Evolutionary conservation across 2,329 filamentous ascomycete species (phyloP), one percentile per base, ranked within the genome.

Genomic region (Leptographium radiaticola): DNA sequence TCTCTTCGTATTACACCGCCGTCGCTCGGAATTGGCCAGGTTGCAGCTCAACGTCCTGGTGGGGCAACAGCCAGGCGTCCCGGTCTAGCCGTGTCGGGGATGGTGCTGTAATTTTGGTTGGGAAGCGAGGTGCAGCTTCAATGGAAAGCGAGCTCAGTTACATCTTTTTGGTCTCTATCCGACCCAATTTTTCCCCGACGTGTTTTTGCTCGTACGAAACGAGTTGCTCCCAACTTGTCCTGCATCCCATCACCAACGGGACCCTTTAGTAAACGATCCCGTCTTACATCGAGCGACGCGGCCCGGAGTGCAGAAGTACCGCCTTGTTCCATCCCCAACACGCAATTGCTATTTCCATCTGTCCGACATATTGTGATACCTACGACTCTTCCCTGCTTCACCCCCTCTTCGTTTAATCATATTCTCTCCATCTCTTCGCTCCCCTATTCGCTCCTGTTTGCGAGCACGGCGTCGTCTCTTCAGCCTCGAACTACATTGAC

Each of bases 31-130:
- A 36, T 34, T 36, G 33, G 33, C n/a, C n/a, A 33, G 25, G 44
- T 39, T 51, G 50, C 53, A 51, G 43, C 55, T 55, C 58, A 58
- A 58, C 48, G 48, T 39, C 34, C 48, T 16, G 51, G 55, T 51
- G 55, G 55, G 55, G 44, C 43, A 51, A 50, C 53, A 42, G 34
- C 49, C 40, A 48, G 25, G 42, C 1, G 31, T 13, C 18, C 11
- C 9, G 6, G 18, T 8, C 51, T 53, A 53, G 44, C 38, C 45
- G 12, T 12, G 12, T 33, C 6, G 7, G 31, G 44, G 12, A 16
- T 49, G 49, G 51, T 10, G 18, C 11, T 4, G 4, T 20, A 36
- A 25, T 48, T 53, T 53, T 53, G 51, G 51, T 53, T 53, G 51
- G 51, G 51, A 53, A 53, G 51, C 44, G 34, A 42, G 13, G 11